phyloP scores from a whole-genome alignment of 257 asterid species.

The Salvia rosmarinus region DNA sequence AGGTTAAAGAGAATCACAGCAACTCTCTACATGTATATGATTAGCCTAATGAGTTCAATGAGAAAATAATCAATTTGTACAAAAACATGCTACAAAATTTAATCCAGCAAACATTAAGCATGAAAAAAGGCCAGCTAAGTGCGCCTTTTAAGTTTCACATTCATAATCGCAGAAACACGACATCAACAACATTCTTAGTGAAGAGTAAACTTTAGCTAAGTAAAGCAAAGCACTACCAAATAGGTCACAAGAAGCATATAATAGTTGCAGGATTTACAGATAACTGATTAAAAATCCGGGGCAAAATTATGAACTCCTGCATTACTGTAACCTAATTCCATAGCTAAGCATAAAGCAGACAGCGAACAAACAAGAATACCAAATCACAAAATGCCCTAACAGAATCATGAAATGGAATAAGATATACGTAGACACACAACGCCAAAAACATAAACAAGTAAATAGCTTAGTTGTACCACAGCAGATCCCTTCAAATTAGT shows the following conservation, averaged over 20 bases:
- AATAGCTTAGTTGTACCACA: background rate
- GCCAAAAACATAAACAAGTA: no score
- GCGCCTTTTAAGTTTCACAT: background rate
- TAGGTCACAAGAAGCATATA: background rate
- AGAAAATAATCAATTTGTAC: background rate
- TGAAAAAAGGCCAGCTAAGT: background rate
- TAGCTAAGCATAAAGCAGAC: background rate
- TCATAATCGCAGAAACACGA: background rate
- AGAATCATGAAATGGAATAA: slow-evolving; percentile 3
- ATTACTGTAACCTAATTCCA: background rate
- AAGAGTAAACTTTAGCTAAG: background rate
- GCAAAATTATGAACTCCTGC: background rate
- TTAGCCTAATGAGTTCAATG: background rate
- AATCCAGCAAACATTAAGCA: background rate
- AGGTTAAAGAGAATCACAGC: background rate
- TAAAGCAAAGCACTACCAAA: background rate
- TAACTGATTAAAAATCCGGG: background rate
- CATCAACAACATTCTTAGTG: background rate
- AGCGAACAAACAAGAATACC: background rate
- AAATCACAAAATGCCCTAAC: background rate
- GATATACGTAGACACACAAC: background rate
- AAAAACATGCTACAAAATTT: background rate
- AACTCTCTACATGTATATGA: no score
- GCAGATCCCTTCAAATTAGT: background rate
- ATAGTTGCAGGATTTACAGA: background rate